These are phyloP conservation scores for Camellia lanceoleosa DNA, from an alignment of 148 eudicot species.

Conservation along the genomic window DNA sequence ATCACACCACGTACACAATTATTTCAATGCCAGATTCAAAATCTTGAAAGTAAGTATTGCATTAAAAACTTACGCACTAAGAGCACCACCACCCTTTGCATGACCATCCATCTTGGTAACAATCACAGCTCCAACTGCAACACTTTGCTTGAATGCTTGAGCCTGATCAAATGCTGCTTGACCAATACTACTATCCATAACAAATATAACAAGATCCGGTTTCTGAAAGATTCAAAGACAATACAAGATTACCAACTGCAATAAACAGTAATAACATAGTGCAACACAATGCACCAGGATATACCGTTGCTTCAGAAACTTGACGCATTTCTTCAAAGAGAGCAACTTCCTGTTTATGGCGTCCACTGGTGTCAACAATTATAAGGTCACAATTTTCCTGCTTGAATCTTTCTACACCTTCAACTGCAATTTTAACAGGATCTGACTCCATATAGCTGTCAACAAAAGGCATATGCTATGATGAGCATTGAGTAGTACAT, in stretches of 20 bases:
- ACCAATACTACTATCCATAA: conserved; percentile 99
- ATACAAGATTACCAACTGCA: conserved; percentile 9
- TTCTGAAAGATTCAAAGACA: conserved; percentile 52
- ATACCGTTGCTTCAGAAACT: conserved; percentile 92
- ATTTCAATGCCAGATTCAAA: too few species aligned
- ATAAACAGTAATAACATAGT: conserved; percentile 8
- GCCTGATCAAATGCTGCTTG: conserved; percentile 99
- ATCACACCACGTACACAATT: too few species aligned
- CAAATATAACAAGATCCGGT: conserved; percentile 98
- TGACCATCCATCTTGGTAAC: conserved; percentile 99
- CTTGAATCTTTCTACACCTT: conserved; percentile 93
- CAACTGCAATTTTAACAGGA: conserved; percentile 92
- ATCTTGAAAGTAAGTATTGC: background rate
- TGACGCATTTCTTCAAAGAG: conserved; percentile 99
- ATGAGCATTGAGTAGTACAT: background rate
- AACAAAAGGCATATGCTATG: background rate
- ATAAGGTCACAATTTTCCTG: conserved; percentile 92
- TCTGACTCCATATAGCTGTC: conserved; percentile 93
- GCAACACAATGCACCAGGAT: background rate
- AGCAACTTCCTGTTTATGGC: conserved; percentile 98
- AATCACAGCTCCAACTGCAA: conserved; percentile 99
- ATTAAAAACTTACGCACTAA: conserved; percentile 87
- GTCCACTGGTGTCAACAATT: conserved; percentile 96
- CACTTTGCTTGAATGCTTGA: conserved; percentile 96
- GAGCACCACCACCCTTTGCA: conserved; percentile 99